phyloP scores from a whole-genome alignment of 192 early-diverging fungal species.

The Tieghemiomyces parasiticus region DNA sequence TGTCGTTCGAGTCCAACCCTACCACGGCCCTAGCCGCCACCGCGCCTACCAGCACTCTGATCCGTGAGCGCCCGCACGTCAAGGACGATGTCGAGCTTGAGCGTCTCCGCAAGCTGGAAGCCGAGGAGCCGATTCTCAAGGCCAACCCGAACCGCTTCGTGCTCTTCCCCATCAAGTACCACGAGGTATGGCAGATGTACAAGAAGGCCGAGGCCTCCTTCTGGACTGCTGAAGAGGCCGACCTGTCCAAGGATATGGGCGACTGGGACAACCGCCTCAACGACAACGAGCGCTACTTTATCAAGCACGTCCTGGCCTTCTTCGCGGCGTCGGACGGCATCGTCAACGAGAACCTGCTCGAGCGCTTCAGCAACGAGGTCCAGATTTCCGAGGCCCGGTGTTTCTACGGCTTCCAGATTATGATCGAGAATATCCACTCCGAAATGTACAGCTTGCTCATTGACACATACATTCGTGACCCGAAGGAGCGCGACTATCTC shows the following conservation, averaged over 20 bases:
- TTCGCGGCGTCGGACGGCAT: slow-evolving; percentile 93
- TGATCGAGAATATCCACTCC: slow-evolving; percentile 94
- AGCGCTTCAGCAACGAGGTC: slow-evolving; percentile 80
- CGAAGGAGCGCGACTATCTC: slow-evolving; percentile 60
- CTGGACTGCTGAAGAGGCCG: slow-evolving; percentile 94
- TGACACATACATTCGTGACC: slow-evolving; percentile 89
- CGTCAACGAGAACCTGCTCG: slow-evolving; percentile 89
- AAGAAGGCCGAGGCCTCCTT: slow-evolving; percentile 95
- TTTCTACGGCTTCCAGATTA: slow-evolving; percentile 96
- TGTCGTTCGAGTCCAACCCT: not conserved
- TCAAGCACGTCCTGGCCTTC: slow-evolving; percentile 87
- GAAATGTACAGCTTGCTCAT: slow-evolving; percentile 94
- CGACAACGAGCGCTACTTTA: slow-evolving; percentile 79
- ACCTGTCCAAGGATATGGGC: slow-evolving; percentile 76
- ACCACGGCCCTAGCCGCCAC: not conserved
- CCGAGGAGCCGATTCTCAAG: slow-evolving; percentile 37
- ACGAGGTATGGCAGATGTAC: slow-evolving; percentile 96
- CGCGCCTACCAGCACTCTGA: not conserved
- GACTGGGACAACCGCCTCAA: slow-evolving; percentile 86
- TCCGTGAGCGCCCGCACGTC: slow-evolving; percentile 2
- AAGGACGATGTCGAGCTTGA: slow-evolving; percentile 4
- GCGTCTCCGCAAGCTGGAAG: slow-evolving; percentile 14
- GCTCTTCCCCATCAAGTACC: slow-evolving; percentile 87
- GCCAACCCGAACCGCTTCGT: slow-evolving; percentile 72
- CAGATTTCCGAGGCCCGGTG: slow-evolving; percentile 88